Conservation (phyloP, 805 yeast species). For the Maudiozyma bulderi region DNA sequence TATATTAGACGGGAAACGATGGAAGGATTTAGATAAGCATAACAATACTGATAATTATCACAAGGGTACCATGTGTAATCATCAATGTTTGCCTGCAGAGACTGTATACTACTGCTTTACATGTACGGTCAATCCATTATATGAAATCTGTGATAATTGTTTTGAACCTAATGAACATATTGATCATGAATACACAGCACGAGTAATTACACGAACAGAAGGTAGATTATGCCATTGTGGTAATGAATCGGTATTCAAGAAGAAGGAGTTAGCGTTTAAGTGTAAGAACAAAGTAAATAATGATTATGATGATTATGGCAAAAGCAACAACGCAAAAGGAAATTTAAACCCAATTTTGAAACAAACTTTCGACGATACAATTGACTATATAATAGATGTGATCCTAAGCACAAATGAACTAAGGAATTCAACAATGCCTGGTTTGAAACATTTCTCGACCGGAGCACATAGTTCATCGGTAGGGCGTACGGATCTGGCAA, state of each 20-base stretch:
- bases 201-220: constrained; percentile 21
- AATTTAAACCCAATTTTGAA: constrained; percentile 6
- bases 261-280: constrained; percentile 10
- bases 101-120: constrained; percentile 27
- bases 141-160: constrained; percentile 59
- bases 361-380: constrained; percentile 11
- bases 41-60: constrained; percentile 10
- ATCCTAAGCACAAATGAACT: constrained; percentile 8
- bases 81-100: constrained; percentile 22
- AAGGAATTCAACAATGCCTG: neutral
- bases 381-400: constrained; percentile 22
- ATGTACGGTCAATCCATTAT: constrained; percentile 24
- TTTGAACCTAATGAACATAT: constrained; percentile 58
- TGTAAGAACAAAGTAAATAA: constrained; percentile 18
- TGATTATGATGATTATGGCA: neutral
- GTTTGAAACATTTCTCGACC: neutral
- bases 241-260: constrained; percentile 18
- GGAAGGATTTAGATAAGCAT: constrained; percentile 9
- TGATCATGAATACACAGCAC: constrained; percentile 42
- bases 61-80: constrained; percentile 19
- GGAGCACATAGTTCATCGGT: neutral
- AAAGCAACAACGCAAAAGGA: neutral
- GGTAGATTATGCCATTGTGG: constrained; percentile 29
- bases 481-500: neutral
- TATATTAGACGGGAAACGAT: constrained; percentile 7